Evolutionary conservation across 495 filamentous ascomycete genomes (phyloP).

Genomic region (Hypoxylon trugodes): DNA sequence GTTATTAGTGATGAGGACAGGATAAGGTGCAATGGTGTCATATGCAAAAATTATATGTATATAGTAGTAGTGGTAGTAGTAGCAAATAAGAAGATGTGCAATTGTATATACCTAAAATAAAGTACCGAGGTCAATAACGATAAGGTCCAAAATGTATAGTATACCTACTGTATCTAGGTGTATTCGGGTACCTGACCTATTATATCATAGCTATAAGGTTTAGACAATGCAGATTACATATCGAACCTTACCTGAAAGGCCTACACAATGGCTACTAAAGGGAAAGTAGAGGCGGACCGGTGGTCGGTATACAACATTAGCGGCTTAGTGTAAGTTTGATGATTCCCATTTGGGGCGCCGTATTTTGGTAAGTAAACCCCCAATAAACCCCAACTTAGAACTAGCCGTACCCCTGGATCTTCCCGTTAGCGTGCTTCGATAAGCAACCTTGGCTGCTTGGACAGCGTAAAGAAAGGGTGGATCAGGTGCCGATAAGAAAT

Average conservation of each 20-base stretch:
- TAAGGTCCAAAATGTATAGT: too few relatives aligned
- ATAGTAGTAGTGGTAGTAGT: not conserved
- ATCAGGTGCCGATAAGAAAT: conserved; percentile 44
- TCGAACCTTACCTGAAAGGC: too few relatives aligned
- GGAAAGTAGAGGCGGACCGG: too few relatives aligned
- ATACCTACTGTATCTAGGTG: too few relatives aligned
- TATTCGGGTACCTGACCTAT: too few relatives aligned
- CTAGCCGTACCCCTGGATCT: conserved; percentile 33
- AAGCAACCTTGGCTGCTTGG: too few relatives aligned
- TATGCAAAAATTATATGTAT: not conserved
- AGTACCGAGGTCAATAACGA: conserved; percentile 24
- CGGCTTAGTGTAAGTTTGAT: too few relatives aligned
- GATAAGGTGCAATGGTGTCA: conserved; percentile 26
- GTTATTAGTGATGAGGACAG: conserved; percentile 27
- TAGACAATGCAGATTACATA: too few relatives aligned
- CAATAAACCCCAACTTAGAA: not conserved
- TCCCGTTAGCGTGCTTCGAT: conserved; percentile 33
- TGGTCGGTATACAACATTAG: not conserved
- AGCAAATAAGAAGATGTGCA: not conserved
- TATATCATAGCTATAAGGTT: too few relatives aligned
- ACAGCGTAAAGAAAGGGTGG: conserved; percentile 36
- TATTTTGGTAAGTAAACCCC: not conserved
- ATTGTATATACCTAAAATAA: conserved; percentile 21
- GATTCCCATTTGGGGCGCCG: not conserved
- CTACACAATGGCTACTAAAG: too few relatives aligned